phyloP scores from a whole-genome alignment of 495 filamentous ascomycete genomes.

The Aspergillus campestris region DNA sequence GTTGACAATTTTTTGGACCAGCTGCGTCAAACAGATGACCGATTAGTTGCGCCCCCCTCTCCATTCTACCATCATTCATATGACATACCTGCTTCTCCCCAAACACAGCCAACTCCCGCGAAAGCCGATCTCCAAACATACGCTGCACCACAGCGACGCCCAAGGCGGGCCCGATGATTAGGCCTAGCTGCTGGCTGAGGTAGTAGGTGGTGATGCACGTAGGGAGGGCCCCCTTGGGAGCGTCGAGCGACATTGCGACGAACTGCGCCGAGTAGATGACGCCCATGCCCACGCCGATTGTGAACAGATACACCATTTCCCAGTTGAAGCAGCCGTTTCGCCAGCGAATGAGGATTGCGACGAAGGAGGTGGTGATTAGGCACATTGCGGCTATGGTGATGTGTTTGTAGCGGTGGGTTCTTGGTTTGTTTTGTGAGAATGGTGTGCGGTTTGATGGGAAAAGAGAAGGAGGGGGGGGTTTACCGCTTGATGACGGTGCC shows the following conservation, averaged over 20 bases:
- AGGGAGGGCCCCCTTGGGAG: slow-evolving; percentile 14
- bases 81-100: slow-evolving; percentile 8
- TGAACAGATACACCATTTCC: slow-evolving; percentile 14
- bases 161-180: slow-evolving; percentile 21
- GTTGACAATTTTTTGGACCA: slow-evolving; percentile 18
- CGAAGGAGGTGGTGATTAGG: slow-evolving; percentile 7
- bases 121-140: slow-evolving; percentile 13
- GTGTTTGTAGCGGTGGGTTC: slow-evolving; percentile 19
- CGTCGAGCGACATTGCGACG: slow-evolving; percentile 18
- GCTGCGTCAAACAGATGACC: slow-evolving; percentile 4
- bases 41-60: too few relatives aligned
- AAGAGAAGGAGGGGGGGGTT: not conserved
- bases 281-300: slow-evolving; percentile 16
- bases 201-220: slow-evolving; percentile 24
- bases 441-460: not conserved
- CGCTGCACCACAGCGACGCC: slow-evolving; percentile 16
- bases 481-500: slow-evolving; percentile 25
- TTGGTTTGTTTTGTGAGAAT: slow-evolving; percentile 1
- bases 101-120: slow-evolving; percentile 2
- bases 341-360: slow-evolving; percentile 23
- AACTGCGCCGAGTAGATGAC: slow-evolving; percentile 24
- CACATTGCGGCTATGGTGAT: slow-evolving; percentile 11
- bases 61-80: too few relatives aligned
- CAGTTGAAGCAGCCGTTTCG: slow-evolving; percentile 12
- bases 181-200: slow-evolving; percentile 28